Conservation (phyloP, 192 early-diverging fungal genomes). For the Backusella sp. region DNA sequence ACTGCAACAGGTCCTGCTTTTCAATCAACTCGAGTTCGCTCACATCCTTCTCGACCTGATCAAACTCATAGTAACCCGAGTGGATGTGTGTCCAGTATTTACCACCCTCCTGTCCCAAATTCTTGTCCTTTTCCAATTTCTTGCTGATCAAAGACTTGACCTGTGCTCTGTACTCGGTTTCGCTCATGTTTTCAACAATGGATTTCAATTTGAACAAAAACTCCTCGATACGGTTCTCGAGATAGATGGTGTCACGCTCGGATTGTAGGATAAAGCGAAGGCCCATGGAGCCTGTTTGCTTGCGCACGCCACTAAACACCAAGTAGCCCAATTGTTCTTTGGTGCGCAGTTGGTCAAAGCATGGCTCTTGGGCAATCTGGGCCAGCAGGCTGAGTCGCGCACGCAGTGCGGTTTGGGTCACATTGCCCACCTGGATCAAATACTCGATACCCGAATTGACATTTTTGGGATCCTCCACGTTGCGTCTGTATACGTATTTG, state of each 20-base stretch:
- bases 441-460: constrained; percentile 88
- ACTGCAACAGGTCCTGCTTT: constrained; percentile 49
- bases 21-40: constrained; percentile 47
- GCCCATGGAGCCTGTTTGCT: constrained; percentile 71
- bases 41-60: constrained; percentile 61
- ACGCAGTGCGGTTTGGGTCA: constrained; percentile 60
- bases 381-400: constrained; percentile 67
- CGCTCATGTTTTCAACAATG: constrained; percentile 62
- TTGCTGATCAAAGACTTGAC: constrained; percentile 64
- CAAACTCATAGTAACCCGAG: constrained; percentile 83
- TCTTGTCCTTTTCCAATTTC: constrained; percentile 84
- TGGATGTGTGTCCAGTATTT: constrained; percentile 75
- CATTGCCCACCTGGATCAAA: constrained; percentile 79
- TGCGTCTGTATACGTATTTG: constrained; percentile 46
- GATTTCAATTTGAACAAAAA: constrained; percentile 61
- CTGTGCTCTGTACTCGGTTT: constrained; percentile 73
- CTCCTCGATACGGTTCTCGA: constrained; percentile 75
- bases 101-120: constrained; percentile 70
- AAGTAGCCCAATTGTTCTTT: constrained; percentile 85
- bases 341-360: constrained; percentile 91
- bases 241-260: constrained; percentile 74
- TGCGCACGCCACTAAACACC: constrained; percentile 68
- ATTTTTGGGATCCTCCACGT: constrained; percentile 72
- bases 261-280: constrained; percentile 85
- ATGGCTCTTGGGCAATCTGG: constrained; percentile 85